Base-by-base conservation (phyloP, 306 rosid species). In the Elaeagnus macrophylla region DNA sequence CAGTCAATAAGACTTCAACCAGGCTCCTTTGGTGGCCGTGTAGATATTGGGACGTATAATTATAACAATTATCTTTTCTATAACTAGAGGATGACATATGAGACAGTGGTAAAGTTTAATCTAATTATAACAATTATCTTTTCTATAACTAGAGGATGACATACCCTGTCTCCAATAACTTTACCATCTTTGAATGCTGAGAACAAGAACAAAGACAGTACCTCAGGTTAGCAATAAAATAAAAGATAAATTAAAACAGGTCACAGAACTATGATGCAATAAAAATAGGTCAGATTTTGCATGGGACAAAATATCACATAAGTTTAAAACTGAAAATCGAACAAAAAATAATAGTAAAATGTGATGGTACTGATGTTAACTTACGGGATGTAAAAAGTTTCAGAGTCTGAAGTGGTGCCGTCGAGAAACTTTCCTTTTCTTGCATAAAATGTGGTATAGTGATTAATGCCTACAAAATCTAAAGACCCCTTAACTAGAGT, bases 401-500 rank as follows among this genome's bases (percentile, higher is more conserved):
- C 96, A 3, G 99, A 77, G 46, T 91, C 96, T 55, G 81, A 78
- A 56, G 63, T 37, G 56, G 81, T 3, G 51, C 79, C 95, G 18
- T 73, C 53, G 19, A 87, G 84, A 9, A 67, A 35, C 37, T 1
- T 9, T 16, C 77, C 81, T 13, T 80, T 0, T 56, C 54, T 57
- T 16, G 83, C 95, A 66, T 76, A 89, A 64, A 57, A 75, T 1
- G 99, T 84, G 36, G 96, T 93, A 78, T 87, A 93, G 75, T 93
- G 96, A 67, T 93, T 93, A 39, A 93, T 93, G 52, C 95, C 99
- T 8, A 93, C 84, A 71, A 93, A 93, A 72, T 93, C 96, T 65
- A 81, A 41, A 37, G 99, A 93, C 47, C 95, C 87, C 53, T 81
- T 79, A 10, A 89, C 12, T 41, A 81, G 72, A 54, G 59, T 7